Conservation (phyloP, 176 grass and related monocot genomes). For the Thalia dealbata region DNA sequence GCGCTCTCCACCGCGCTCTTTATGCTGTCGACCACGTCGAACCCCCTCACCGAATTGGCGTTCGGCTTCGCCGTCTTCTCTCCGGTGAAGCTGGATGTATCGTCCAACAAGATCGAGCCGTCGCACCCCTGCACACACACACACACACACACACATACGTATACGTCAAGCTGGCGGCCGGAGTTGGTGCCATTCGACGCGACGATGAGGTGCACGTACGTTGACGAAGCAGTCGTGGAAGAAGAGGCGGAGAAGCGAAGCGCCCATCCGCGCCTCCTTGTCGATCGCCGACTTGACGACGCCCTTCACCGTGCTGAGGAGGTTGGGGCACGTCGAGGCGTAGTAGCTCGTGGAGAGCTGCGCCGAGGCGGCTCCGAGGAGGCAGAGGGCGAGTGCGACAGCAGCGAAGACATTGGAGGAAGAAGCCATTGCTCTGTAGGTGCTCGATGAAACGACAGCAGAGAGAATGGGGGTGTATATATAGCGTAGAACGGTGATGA, state of each 20-base stretch:
- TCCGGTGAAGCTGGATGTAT: background rate
- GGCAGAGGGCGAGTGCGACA: background rate
- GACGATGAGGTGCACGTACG: no score
- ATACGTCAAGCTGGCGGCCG: no score
- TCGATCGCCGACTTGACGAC: no score
- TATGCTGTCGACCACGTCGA: background rate
- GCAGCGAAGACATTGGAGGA: background rate
- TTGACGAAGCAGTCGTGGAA: slow-evolving; percentile 3
- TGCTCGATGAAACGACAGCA: no score
- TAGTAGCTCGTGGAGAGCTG: no score
- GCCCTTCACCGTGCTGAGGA: no score
- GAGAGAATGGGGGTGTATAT: no score
- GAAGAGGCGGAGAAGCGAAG: background rate
- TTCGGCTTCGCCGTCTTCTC: background rate
- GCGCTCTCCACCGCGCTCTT: background rate
- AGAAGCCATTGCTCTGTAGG: no score
- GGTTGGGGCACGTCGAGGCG: no score
- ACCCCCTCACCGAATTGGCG: background rate
- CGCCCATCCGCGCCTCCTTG: no score
- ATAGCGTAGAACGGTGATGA: background rate
- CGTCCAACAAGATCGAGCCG: background rate
- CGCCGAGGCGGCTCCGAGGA: no score
- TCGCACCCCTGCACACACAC: background rate
- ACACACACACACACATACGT: no score
- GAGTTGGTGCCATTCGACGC: background rate